Evolutionary conservation across 441 rosid species (phyloP).

Genomic region (Dalechampia spathulata): DNA sequence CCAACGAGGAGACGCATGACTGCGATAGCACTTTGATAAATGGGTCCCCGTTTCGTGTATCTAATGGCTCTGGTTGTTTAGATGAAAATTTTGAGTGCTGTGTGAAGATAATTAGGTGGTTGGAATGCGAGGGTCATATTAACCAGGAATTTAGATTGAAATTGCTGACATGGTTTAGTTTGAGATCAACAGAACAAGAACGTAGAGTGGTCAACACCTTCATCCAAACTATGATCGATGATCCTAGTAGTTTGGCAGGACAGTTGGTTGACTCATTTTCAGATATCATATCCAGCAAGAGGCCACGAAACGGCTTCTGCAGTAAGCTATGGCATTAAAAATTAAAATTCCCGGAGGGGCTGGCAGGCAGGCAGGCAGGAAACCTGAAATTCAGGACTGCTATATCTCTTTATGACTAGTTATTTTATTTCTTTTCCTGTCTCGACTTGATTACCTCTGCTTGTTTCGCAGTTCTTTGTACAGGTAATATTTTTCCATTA

Average conservation of each 20-base stretch:
- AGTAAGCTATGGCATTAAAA: conserved; percentile 57
- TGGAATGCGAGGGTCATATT: conserved; percentile 82
- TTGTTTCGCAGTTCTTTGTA: conserved; percentile 30
- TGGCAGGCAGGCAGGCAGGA: no score
- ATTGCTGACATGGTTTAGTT: conserved; percentile 92
- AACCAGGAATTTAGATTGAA: conserved; percentile 77
- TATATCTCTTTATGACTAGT: conserved; percentile 17
- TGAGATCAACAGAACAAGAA: conserved; percentile 79
- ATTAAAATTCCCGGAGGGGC: conserved; percentile 1
- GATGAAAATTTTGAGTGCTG: conserved; percentile 84
- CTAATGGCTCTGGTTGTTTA: conserved; percentile 47
- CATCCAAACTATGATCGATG: conserved; percentile 78
- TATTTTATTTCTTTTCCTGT: conserved; percentile 17
- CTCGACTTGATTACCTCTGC: conserved; percentile 22
- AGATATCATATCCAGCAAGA: conserved; percentile 68
- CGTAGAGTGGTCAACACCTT: conserved; percentile 86
- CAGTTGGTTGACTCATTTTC: conserved; percentile 86
- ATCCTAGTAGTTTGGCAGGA: conserved; percentile 86
- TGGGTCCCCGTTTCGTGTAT: conserved; percentile 50
- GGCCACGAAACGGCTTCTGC: conserved; percentile 61
- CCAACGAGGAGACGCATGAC: conserved; percentile 64
- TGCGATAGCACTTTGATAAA: conserved; percentile 78
- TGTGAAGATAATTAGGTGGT: conserved; percentile 76
- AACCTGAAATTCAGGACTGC: conserved; percentile 18
- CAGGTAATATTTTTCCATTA: conserved; percentile 33